phyloP scores from a whole-genome alignment of 2,329 filamentous ascomycete genomes.

The Colletotrichum sp. region DNA sequence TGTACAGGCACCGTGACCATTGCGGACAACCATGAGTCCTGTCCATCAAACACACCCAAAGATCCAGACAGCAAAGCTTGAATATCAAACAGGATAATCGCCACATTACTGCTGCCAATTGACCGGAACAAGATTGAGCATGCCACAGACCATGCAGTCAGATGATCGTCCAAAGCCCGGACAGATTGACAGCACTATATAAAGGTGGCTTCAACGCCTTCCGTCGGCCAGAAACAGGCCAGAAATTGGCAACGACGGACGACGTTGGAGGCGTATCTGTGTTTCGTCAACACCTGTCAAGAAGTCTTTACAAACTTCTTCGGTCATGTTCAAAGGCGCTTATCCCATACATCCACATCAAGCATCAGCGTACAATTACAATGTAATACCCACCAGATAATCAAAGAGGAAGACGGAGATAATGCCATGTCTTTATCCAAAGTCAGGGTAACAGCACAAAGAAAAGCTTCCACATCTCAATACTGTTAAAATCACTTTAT shows the following conservation, averaged over 20 bases:
- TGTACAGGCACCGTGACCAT: fast-evolving
- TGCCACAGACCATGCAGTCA: fast-evolving
- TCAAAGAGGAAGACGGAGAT: not conserved
- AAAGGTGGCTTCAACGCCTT: fast-evolving
- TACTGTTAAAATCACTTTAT: not conserved
- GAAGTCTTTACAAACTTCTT: fast-evolving
- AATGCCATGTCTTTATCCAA: fast-evolving
- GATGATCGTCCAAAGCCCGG: not conserved
- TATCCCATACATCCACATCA: fast-evolving
- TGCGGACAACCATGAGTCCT: fast-evolving
- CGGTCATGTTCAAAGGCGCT: not conserved
- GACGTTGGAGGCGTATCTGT: fast-evolving
- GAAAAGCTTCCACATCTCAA: not conserved
- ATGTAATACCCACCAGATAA: not conserved
- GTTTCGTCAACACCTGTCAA: not conserved
- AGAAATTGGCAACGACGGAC: fast-evolving
- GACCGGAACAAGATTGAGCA: fast-evolving
- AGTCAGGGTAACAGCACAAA: fast-evolving
- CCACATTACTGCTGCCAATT: not conserved
- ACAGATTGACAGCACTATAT: fast-evolving
- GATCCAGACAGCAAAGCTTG: not conserved
- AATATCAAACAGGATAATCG: too few species aligned
- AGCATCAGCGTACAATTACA: not conserved
- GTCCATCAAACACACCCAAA: fast-evolving
- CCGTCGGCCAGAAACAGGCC: fast-evolving